Evolutionary conservation across 2,329 filamentous ascomycete genomes (phyloP).

Genomic region (Rugonectria rugulosa): DNA sequence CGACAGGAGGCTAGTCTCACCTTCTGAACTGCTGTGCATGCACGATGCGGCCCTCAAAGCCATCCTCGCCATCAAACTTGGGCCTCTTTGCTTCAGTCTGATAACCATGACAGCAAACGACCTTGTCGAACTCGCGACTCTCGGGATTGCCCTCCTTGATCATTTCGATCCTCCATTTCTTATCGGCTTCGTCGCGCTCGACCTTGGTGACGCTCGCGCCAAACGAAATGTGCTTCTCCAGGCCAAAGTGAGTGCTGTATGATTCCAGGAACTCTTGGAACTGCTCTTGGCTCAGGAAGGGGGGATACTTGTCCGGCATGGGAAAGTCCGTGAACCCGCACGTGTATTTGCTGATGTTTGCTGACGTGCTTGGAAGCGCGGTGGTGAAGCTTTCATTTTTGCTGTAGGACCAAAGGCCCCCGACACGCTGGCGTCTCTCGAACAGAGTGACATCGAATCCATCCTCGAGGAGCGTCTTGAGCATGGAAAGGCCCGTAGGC

Average conservation of each 20-base stretch:
- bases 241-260: conserved; percentile 50
- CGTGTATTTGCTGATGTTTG: conserved; percentile 49
- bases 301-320: conserved; percentile 47
- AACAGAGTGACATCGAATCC: conserved; percentile 51
- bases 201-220: conserved; percentile 42
- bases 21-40: conserved; percentile 44
- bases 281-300: conserved; percentile 33
- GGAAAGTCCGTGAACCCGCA: conserved; percentile 52
- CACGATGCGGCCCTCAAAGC: conserved; percentile 45
- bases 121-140: conserved; percentile 43
- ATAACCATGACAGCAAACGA: conserved; percentile 43
- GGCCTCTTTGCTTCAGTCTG: conserved; percentile 45
- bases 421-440: conserved; percentile 49
- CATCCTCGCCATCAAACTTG: conserved; percentile 41
- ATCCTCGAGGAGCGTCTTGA: conserved; percentile 53
- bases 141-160: conserved; percentile 32
- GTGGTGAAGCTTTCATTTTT: conserved; percentile 46
- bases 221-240: conserved; percentile 43
- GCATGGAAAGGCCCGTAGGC: conserved; percentile 40
- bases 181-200: conserved; percentile 36
- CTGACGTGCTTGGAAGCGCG: conserved; percentile 42
- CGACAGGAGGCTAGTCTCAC: conserved; percentile 17
- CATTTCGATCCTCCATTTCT: conserved; percentile 44
- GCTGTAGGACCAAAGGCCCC: conserved; percentile 54
- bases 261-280: conserved; percentile 49